Base-by-base conservation (phyloP, 83 land plant species). In the Picea abies region DNA sequence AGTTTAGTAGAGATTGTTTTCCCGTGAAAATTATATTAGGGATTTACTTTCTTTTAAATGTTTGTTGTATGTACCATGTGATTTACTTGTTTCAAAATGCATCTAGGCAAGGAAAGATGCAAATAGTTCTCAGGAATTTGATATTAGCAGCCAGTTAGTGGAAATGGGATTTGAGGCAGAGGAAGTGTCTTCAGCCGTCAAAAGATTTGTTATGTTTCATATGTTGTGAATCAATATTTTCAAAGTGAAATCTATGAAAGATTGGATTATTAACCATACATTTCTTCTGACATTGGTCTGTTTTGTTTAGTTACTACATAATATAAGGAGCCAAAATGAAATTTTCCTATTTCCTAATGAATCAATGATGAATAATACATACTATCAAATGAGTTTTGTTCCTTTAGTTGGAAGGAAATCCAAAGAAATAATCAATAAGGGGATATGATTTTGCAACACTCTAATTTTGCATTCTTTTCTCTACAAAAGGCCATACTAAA, bases 171-270 rank as follows among this genome's bases (percentile, higher is more conserved):
- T 41, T 44, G 11, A 47, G 4, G 15, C 8, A 7, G 56, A 44
- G 23, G 77, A 73, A 73, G 77, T 44, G 11, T 73, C 58, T 73
- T 73, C 52, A n/a, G 15, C 77, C 25, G n/a, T 73, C 22, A 26
- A 73, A 44, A 73, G 58, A 73, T 44, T 41, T 73, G 77, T 58
- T 73, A 73, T 73, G 56, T 73, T 35, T 41, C 3, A n/a, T 73
- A 22, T n/a, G 22, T 23, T 23, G 47, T 52, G 14, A 73, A 19
- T 73, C 14, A 73, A 44, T 35, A 4, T 73, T 72, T 73, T 49
- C 58, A 52, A 26, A 73, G 19, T 41, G 76, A 20, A 41, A 22
- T 47, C 4, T 72, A 17, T 72, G 47, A 6, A 2, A n/a, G 20
- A 72, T 72, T 73, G 56, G 22, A 52, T 22, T 73, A 73, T 44